Conservation (phyloP, 1,284 basidiomycete genomes). For the Ustilago sp. region DNA sequence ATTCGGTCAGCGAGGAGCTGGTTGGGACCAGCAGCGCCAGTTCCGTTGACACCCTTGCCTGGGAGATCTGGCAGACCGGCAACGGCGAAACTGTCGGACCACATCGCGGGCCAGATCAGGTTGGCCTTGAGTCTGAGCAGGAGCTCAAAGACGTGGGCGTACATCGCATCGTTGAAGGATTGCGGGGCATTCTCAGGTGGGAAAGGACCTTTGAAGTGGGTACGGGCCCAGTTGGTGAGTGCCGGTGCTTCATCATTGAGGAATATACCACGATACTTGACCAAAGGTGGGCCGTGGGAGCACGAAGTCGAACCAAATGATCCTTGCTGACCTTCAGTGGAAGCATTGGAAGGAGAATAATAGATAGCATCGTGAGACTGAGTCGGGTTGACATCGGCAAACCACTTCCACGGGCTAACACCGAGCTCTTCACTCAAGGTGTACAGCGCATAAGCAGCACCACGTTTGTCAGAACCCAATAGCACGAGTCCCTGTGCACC, state of each 20-base stretch:
- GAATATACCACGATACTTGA: conserved; percentile 78
- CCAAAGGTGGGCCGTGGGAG: conserved; percentile 77
- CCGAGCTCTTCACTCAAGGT: conserved; percentile 38
- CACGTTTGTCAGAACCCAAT: conserved; percentile 27
- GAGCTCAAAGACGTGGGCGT: conserved; percentile 75
- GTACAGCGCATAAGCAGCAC: conserved; percentile 31
- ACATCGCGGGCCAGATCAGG: conserved; percentile 74
- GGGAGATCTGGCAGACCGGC: conserved; percentile 73
- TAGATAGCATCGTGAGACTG: conserved; percentile 19
- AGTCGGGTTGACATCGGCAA: conserved; percentile 32
- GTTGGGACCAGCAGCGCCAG: conserved; percentile 71
- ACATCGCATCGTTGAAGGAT: conserved; percentile 78
- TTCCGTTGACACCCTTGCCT: conserved; percentile 16
- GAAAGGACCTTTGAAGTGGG: conserved; percentile 78
- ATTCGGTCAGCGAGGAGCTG: conserved; percentile 77
- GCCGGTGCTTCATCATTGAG: conserved; percentile 78
- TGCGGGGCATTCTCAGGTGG: conserved; percentile 70
- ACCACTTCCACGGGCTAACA: conserved; percentile 38
- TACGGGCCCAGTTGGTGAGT: conserved; percentile 74
- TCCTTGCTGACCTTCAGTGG: neutral
- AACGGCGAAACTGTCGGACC: conserved; percentile 75
- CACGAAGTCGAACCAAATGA: conserved; percentile 69
- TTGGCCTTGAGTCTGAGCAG: conserved; percentile 79
- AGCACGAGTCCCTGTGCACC: conserved; percentile 16
- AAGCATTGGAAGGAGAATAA: conserved; percentile 17